Evolutionary conservation across 768 basidiomycete species (phyloP), one percentile per base, ranked within the genome.

Genomic region (Steccherinum ochraceum): DNA sequence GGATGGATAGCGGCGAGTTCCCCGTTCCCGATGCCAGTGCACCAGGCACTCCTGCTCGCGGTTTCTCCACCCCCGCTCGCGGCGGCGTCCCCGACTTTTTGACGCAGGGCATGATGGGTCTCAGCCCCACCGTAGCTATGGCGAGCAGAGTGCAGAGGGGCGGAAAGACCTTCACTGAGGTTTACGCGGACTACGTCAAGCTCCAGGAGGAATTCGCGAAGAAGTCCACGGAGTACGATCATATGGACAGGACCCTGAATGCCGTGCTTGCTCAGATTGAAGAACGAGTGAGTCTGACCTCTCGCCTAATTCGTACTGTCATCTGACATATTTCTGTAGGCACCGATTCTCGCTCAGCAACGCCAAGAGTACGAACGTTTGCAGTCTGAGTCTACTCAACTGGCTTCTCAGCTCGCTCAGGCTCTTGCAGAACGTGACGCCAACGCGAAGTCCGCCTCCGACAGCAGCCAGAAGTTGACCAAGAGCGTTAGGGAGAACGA

Each of bases 91-190:
- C 69, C n/a, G 75, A 80, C 53, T 50, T 70, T n/a, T 57, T 72
- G 12, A 64, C 71, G 23, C 78, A 84, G 35, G 75, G 76, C 7
- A 78, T 84, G 70, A 70, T 86, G 62, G 80, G 83, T 41, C 69
- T 93, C 16, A 93, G 89, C 61, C 92, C 94, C 1, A 90, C 93
- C 0, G 88, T 94, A 12, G 85, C 87, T 3, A 82, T 95, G 72
- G 91, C 86, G 5, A 84, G 84, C 68, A 81, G 76, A 54, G 79
- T 85, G 19, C 92, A 93, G 70, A 83, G 80, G 65, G 79, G 74
- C 23, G 91, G 89, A 24, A 89, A 89, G 75, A 89, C 88, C 1
- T 95, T 95, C 69, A 95, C 95, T 0, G 89, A 96, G 61, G 85
- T 98, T 19, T 97, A 96, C 64, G 79, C 88, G 13, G 92, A 96